phyloP scores from a whole-genome alignment of 495 filamentous ascomycete genomes.

The Rhypophila decipiens region DNA sequence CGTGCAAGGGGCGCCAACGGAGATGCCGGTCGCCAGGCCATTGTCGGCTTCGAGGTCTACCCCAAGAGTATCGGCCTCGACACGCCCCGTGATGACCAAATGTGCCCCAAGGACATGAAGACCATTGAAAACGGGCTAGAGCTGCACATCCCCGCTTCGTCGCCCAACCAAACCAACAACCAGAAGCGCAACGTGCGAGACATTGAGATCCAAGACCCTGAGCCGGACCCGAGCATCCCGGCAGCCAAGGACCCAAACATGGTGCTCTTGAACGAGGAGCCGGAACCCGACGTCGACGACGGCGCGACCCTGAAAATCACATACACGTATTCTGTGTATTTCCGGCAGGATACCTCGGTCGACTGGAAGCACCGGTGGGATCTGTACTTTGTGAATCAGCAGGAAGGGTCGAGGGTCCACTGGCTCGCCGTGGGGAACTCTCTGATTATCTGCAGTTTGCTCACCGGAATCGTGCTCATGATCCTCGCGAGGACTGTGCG shows the following conservation, averaged over 20 bases:
- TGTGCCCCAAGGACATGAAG: conserved; percentile 63
- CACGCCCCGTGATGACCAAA: conserved; percentile 49
- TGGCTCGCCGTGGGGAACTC: conserved; percentile 94
- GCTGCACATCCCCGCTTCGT: conserved; percentile 57
- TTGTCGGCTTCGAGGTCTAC: conserved; percentile 91
- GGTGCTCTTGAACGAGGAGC: conserved; percentile 35
- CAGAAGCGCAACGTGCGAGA: background rate
- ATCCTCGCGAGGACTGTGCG: conserved; percentile 78
- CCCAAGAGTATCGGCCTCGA: conserved; percentile 71
- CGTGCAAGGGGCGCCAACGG: conserved; percentile 62
- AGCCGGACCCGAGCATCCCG: conserved; percentile 15
- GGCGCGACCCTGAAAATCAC: conserved; percentile 70
- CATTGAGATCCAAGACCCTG: conserved; percentile 42
- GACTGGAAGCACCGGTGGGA: conserved; percentile 91
- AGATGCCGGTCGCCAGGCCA: conserved; percentile 67
- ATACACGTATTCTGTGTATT: conserved; percentile 91
- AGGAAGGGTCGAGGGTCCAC: conserved; percentile 77
- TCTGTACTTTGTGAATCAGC: conserved; percentile 87
- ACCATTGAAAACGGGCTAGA: conserved; percentile 58
- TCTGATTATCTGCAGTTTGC: conserved; percentile 72
- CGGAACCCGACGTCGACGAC: conserved; percentile 43
- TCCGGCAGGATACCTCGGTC: conserved; percentile 72
- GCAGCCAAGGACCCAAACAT: too few relatives aligned
- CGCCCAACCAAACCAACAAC: conserved; percentile 51
- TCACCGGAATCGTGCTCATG: conserved; percentile 79